Evolutionary conservation across 306 rosid species (phyloP).

Genomic region (Cucurbita maxima): DNA sequence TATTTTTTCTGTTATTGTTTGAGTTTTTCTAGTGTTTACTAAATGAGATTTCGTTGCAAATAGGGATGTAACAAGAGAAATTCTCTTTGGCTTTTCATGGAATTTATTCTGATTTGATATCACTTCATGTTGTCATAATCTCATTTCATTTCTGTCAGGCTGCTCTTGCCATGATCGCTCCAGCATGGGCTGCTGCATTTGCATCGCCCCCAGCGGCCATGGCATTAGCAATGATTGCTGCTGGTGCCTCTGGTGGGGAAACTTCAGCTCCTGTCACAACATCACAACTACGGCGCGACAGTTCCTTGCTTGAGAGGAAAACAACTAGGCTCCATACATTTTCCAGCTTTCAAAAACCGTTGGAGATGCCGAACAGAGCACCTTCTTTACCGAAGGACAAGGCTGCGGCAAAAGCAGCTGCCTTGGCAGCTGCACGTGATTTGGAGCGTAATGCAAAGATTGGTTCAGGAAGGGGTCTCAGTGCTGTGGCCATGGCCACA

Average conservation of each 20-base stretch:
- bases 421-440: conserved; percentile 93
- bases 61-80: background rate
- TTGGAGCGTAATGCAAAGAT: conserved; percentile 65
- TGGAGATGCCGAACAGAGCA: conserved; percentile 37
- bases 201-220: conserved; percentile 97
- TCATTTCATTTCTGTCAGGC: conserved; percentile 42
- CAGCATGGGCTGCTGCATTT: conserved; percentile 98
- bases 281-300: conserved; percentile 62
- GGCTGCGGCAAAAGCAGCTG: conserved; percentile 96
- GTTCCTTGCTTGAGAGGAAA: conserved; percentile 78
- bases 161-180: conserved; percentile 79
- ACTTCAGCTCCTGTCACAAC: conserved; percentile 38
- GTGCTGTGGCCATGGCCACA: conserved; percentile 99
- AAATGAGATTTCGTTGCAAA: background rate
- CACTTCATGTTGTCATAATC: background rate
- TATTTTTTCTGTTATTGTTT: background rate
- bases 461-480: conserved; percentile 97
- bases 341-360: conserved; percentile 90
- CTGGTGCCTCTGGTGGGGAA: conserved; percentile 91
- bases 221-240: conserved; percentile 99
- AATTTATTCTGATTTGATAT: background rate
- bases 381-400: conserved; percentile 67
- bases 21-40: background rate
- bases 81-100: background rate
- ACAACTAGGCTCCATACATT: conserved; percentile 58